Conservation (phyloP, 768 basidiomycete genomes). For the Pholiota microspora region DNA sequence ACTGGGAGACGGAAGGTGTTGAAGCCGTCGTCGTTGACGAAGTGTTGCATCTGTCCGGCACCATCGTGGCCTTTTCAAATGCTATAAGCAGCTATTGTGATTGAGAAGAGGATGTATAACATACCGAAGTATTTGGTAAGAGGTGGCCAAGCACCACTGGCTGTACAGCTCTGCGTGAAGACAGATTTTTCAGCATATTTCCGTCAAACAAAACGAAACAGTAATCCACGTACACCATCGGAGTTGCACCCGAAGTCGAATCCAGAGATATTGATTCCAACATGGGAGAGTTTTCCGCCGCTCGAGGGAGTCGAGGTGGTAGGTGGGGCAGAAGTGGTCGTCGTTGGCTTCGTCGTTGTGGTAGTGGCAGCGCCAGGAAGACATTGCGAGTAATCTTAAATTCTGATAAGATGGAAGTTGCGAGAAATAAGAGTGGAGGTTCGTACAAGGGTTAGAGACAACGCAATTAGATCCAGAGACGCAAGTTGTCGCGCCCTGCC, state of each 20-base stretch:
- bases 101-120: constrained; percentile 31
- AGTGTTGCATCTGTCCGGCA: constrained; percentile 59
- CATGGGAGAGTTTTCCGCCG: constrained; percentile 33
- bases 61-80: constrained; percentile 35
- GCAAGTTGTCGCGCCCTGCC: constrained; percentile 16
- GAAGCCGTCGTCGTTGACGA: constrained; percentile 51
- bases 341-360: constrained; percentile 6
- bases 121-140: constrained; percentile 43
- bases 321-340: constrained; percentile 7
- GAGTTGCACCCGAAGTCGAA: constrained; percentile 53
- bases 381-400: constrained; percentile 17
- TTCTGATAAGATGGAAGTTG: not conserved
- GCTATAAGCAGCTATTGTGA: not conserved
- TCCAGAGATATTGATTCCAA: constrained; percentile 53
- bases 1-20: constrained; percentile 60
- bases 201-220: not conserved
- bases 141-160: constrained; percentile 43
- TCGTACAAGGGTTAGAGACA: constrained; percentile 14
- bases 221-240: constrained; percentile 30
- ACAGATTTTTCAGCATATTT: not conserved
- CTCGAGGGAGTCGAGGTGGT: constrained; percentile 18
- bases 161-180: constrained; percentile 27
- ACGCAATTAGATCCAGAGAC: constrained; percentile 14
- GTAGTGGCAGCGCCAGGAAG: constrained; percentile 13
- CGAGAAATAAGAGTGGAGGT: not conserved